Base-by-base conservation (phyloP, 169 alveolate genomes). In the Plasmodium malariae region DNA sequence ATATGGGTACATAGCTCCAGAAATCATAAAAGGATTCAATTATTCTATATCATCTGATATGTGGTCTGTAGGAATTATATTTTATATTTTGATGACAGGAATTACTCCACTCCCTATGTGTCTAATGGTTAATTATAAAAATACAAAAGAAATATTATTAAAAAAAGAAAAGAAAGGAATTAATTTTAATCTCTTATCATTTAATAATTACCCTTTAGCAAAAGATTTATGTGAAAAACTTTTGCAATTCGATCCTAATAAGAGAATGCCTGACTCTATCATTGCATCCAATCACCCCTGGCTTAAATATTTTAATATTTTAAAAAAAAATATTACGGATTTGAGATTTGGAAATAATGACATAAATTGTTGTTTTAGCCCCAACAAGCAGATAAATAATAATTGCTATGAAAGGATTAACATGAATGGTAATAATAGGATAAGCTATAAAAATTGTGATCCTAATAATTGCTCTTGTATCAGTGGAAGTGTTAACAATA, bases 91-190 rank as follows among this genome's bases (percentile, higher is more conserved):
- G 12, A 96, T 97, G 97, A 96, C 98, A 43, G 98, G 98, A 0
- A 92, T 95, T 12, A 97, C 98, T 3, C 98, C 98, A 24, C 90
- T 96, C n/a, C 95, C 97, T 30, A 96, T 96, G 96, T 96, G 96
- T 57, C 70, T 89, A 51, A 96, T 96, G 97, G 91, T 94, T 67
- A 96, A 95, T 73, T 97, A 97, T 51, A 88, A 93, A 37, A 91
- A 95, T 30, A 95, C 97, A 19, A 88, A 94, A 40, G 96, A 93
- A 7, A 96, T 95, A 59, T 88, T 96, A 43, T 86, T 93, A 9
- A 93, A 93, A 40, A 95, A 93, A 74, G 96, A 92, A 91, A 93
- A 91, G 68, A 93, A 85, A 86, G 98, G 96, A 9, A 92, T 96
- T n/a, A 96, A 96, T 92, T 97, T 96, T 87, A 95, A 95, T 92